Percentiles rank a stretch among this genome's conserved stretches.
Conservation (phyloP, 2,329 filamentous ascomycete genomes). For the Talaromyces sp. region DNA sequence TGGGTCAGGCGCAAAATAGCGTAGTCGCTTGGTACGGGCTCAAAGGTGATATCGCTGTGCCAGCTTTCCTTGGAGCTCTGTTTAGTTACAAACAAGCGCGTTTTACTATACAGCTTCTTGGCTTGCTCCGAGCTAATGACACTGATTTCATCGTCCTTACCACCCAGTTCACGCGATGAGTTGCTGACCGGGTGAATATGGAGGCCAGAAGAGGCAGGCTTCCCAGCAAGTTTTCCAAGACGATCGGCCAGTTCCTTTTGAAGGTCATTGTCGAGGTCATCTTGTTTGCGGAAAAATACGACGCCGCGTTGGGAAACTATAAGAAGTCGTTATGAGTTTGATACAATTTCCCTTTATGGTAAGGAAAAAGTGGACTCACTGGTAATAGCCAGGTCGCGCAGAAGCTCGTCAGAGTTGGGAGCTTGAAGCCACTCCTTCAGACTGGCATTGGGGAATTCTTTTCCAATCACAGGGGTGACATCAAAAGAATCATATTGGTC, state of each 20-base stretch:
- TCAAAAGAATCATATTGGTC: constrained; percentile 43
- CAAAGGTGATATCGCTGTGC: constrained; percentile 48
- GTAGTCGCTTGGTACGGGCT: constrained; percentile 43
- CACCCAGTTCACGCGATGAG: constrained; percentile 42
- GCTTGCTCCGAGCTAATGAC: constrained; percentile 41
- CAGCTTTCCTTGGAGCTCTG: constrained; percentile 33
- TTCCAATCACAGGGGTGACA: constrained; percentile 47
- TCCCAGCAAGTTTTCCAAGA: constrained; percentile 42
- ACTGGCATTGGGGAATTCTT: constrained; percentile 37
- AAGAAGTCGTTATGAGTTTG: not conserved
- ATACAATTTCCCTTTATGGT: not conserved
- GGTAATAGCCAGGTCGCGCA: constrained; percentile 31
- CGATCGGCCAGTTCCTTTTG: constrained; percentile 38
- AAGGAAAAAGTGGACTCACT: constrained; percentile 12
- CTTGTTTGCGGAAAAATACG: constrained; percentile 13
- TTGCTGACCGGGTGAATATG: constrained; percentile 46
- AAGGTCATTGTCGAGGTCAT: constrained; percentile 4
- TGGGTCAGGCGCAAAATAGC: constrained; percentile 41
- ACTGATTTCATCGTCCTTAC: constrained; percentile 44
- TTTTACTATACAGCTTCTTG: constrained; percentile 43
- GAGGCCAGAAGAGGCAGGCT: constrained; percentile 40
- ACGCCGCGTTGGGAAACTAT: constrained; percentile 39
- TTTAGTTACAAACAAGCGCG: constrained; percentile 27
- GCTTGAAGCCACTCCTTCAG: constrained; percentile 44
- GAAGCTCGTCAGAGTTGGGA: constrained; percentile 28